Base-by-base conservation (phyloP, 805 yeast species). In the Blastobotrys chiropterorum region DNA sequence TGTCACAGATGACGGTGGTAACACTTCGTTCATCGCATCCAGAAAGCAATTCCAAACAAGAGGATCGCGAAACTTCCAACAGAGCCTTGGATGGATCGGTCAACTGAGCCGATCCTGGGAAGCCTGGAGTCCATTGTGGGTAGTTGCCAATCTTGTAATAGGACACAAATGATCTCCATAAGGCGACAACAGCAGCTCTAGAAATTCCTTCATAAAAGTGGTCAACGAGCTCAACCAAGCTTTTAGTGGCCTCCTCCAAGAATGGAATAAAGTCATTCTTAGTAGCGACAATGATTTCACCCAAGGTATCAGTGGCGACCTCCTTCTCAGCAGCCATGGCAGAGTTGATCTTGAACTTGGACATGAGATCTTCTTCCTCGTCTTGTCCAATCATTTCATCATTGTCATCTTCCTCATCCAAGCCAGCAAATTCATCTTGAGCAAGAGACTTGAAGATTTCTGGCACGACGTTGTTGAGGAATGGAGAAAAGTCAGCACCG, bases 311-410 rank as follows among this genome's bases (percentile, higher is more conserved):
- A 45, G 90, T 79, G n/a, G 96, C 96, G 59, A 89, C 87, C 72
- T 90, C 97, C 72, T 92, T 92, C 73, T 92, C 99, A 62, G 87
- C 85, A 59, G 97, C 88, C 62, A 94, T 81, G 75, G 96, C 97
- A 48, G 96, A 86, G 78, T 90, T 90, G 57, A 94, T 90, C 61
- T 87, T 85, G 70, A 88, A 75, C 56, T 85, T 85, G 62, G 85
- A 85, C 55, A 78, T 82, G 48, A 82, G 87, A 53, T 81, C 88
- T 39, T 76, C 85, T 47, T 75, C 81, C 22, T 72, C 77, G 43
- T 70, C 79, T 51, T 62, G 66, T 19, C 69, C 72, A 15, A 71
- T 65, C 47, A 72, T 80, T 38, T 71, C 77, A 14, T 62, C 74
- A 15, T 72, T 81, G 21, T 70, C 80, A 11, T 58, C 64, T 34